Percentiles rank a stretch among this genome's conserved stretches.
phyloP scores from a whole-genome alignment of 257 asterid species.

The Solanum piurae region DNA sequence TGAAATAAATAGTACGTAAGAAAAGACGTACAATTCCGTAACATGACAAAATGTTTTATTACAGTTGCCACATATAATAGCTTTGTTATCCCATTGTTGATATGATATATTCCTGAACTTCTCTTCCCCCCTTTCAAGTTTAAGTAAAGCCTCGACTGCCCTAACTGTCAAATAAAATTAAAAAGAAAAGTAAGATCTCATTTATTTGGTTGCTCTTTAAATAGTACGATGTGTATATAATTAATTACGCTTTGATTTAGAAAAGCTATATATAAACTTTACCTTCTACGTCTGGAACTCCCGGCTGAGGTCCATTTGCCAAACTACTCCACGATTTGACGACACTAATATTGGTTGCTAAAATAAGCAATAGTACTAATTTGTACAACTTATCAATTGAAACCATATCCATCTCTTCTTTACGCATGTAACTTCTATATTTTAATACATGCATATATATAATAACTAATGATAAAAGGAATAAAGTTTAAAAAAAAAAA shows the following conservation, averaged over 20 bases:
- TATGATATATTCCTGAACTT: fast-evolving
- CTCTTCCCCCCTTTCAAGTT: fast-evolving
- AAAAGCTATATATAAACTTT: not conserved
- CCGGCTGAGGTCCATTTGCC: not conserved
- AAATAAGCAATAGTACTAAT: not conserved
- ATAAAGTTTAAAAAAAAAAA: not conserved
- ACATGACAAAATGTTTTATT: not conserved
- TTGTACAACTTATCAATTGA: not conserved
- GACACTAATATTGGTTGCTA: not conserved
- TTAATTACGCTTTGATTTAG: not conserved
- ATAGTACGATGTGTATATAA: not conserved
- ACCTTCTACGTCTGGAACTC: not conserved
- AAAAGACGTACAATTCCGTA: not conserved
- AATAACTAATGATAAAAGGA: not conserved
- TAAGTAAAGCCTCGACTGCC: not conserved
- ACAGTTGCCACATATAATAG: not conserved
- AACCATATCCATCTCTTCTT: not conserved
- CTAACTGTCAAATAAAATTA: not conserved
- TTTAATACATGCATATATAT: not conserved
- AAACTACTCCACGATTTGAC: not conserved
- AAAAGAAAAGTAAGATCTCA: not conserved
- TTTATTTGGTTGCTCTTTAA: fast-evolving
- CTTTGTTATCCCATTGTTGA: not conserved
- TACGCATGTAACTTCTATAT: not conserved
- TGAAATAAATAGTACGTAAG: not conserved